Conservation (phyloP, 1,284 basidiomycete species). For the Ganoderma resinaceum region DNA sequence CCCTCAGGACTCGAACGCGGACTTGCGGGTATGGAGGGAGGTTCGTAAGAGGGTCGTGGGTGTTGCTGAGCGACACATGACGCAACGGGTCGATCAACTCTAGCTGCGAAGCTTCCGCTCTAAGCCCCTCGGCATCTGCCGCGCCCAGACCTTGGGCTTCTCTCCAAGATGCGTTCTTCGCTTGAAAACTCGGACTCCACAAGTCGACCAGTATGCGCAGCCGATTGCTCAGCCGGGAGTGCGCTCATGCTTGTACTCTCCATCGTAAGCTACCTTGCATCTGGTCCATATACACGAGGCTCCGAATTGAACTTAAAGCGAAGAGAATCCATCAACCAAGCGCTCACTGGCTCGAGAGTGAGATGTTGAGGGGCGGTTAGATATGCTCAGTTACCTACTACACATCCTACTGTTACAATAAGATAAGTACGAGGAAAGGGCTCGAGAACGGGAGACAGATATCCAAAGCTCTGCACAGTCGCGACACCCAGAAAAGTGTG, state of each 20-base stretch:
- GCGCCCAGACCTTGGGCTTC: neutral
- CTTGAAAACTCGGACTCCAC: neutral
- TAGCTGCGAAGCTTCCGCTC: neutral
- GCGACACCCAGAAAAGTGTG: conserved; percentile 14
- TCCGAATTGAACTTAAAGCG: neutral
- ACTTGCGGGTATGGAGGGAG: neutral
- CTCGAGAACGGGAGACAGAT: conserved; percentile 1
- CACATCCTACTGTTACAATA: conserved; percentile 23
- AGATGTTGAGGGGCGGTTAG: conserved; percentile 6
- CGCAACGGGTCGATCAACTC: conserved; percentile 5
- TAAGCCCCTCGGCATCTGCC: neutral
- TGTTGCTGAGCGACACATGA: conserved; percentile 3
- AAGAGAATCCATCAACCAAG: neutral
- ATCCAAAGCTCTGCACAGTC: neutral
- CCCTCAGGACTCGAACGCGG: neutral
- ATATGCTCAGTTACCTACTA: conserved; percentile 10
- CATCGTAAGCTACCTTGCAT: neutral
- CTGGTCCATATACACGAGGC: neutral
- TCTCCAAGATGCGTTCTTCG: neutral
- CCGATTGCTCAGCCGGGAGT: neutral
- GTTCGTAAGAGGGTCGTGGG: neutral
- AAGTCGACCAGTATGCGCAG: neutral
- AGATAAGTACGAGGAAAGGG: conserved; percentile 5
- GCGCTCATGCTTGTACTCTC: neutral
- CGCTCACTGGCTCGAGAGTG: neutral